A percentile compares a stretch with the other conserved stretches of the same genome.
Conservation (phyloP, 768 basidiomycete species). For the Suillus subaureus region DNA sequence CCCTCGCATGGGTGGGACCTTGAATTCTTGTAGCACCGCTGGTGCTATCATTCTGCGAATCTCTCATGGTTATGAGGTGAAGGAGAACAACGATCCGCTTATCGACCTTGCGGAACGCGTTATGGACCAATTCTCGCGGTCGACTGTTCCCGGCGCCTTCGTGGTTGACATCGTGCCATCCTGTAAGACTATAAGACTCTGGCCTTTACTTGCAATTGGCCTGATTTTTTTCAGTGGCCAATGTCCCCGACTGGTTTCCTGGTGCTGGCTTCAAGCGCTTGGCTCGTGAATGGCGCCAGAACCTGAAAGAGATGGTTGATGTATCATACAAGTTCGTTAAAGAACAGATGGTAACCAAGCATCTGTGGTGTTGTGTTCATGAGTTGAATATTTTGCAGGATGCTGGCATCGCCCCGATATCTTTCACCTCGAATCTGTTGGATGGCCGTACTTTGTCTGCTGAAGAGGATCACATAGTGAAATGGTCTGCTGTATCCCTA, state of each 20-base stretch:
- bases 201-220: not conserved
- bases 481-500: constrained; percentile 43
- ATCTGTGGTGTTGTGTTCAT: not conserved
- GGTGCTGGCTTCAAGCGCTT: constrained; percentile 55
- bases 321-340: constrained; percentile 60
- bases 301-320: constrained; percentile 57
- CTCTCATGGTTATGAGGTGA: no score
- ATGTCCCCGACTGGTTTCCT: constrained; percentile 59
- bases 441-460: constrained; percentile 36
- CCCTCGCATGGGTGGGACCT: no score
- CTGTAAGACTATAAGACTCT: constrained; percentile 19
- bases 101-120: constrained; percentile 52
- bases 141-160: constrained; percentile 48
- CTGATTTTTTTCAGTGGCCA: constrained; percentile 32
- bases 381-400: constrained; percentile 39
- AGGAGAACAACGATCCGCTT: constrained; percentile 56
- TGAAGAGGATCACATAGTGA: not conserved
- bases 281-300: constrained; percentile 56
- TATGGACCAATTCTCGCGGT: constrained; percentile 51
- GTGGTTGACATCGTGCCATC: constrained; percentile 55
- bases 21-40: no score
- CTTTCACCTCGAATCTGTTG: constrained; percentile 53
- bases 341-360: constrained; percentile 53
- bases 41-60: no score
- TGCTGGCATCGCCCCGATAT: constrained; percentile 47